Evolutionary conservation across 345 rosid species (phyloP), one percentile per base, ranked within the genome.

Genomic region (Moringa oleifera): DNA sequence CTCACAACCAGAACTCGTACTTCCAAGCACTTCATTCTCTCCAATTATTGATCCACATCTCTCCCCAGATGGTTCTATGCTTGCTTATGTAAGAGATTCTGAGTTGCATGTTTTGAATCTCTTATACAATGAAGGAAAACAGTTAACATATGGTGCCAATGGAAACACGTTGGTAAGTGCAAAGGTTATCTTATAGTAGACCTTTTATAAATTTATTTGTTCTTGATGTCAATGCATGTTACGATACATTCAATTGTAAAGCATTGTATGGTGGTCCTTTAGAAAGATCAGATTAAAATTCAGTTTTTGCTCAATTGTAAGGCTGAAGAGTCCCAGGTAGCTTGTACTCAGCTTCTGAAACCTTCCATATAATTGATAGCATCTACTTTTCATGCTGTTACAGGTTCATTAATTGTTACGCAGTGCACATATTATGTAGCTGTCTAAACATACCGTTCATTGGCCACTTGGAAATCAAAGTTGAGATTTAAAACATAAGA

Each of bases 61-160:
- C 53, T 94, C 99, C 50, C 95, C 89, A 25, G 92, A 90, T 69
- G 96, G 97, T 41, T 73, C 87, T 51, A 76, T 85, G 87, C 86
- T 88, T 64, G 90, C 85, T 63, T 94, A 80, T 64, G 71, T 86
- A 33, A 79, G 71, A 77, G 92, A 90, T 53, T 66, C 73, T 4
- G 99, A 94, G 77, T 71, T 94, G 60, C 89, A 88, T 73, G 84
- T 90, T 58, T 68, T 83, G 22, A 80, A 80, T 83, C 73, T 88
- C 62, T 72, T 80, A 57, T 66, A 68, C 68, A 77, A 73, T 55
- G 87, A 88, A 68, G 62, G 70, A 59, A 82, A 53, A 72, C 99
- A 88, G 52, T 64, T 90, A 58, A 88, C 99, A 25, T 51, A 20
- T 52, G 92, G 88, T 69, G 87, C 99, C 64, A 71, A 76, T 25